phyloP scores from a whole-genome alignment of 169 alveolate genomes.

The Amoebophrya sp. region DNA sequence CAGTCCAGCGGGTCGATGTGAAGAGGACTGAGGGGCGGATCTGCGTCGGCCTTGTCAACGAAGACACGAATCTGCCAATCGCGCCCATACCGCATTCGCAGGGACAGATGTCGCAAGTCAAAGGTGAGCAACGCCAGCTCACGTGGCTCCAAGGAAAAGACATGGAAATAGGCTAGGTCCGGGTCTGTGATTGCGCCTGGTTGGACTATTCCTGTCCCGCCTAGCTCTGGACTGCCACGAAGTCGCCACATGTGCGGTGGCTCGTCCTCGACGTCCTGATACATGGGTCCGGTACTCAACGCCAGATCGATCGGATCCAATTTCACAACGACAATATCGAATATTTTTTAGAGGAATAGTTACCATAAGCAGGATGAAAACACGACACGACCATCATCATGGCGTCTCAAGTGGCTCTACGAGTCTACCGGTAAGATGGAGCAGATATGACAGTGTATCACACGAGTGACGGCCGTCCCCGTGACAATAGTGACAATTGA shows the following conservation, averaged over 20 bases:
- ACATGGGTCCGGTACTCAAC: background rate
- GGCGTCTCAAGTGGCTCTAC: too few species aligned
- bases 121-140: slow-evolving; percentile 42
- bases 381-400: too few species aligned
- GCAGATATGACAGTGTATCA: too few species aligned
- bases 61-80: slow-evolving; percentile 27
- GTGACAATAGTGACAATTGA: too few species aligned
- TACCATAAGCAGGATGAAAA: too few species aligned
- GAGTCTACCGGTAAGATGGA: too few species aligned
- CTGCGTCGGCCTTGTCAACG: background rate
- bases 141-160: slow-evolving; percentile 34
- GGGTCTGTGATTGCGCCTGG: background rate
- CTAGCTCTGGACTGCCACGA: background rate
- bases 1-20: slow-evolving; percentile 4
- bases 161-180: slow-evolving; percentile 30
- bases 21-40: background rate
- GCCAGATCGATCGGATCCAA: background rate
- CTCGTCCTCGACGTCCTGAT: background rate
- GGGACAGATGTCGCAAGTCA: slow-evolving; percentile 45
- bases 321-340: background rate
- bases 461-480: too few species aligned
- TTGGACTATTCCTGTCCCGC: background rate
- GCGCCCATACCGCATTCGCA: slow-evolving; percentile 31
- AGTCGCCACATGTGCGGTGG: background rate
- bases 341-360: too few species aligned